Evolutionary conservation across 345 rosid species (phyloP).

Genomic region (Corchorus capsularis): DNA sequence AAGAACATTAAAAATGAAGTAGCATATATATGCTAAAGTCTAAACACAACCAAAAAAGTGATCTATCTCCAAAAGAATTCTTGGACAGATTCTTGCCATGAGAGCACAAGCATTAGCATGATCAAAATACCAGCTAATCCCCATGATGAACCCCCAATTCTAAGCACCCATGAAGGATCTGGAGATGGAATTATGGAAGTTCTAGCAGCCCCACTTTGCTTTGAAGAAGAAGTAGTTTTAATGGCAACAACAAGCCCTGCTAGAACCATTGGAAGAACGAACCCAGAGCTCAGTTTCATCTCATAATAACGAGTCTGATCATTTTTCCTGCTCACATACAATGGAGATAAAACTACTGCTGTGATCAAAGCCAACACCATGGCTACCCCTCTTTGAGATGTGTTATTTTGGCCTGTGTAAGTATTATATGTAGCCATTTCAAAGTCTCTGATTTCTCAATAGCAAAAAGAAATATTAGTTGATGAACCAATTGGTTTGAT

Average conservation of each 20-base stretch:
- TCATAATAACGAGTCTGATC: constrained; percentile 32
- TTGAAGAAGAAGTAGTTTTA: constrained; percentile 33
- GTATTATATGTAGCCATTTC: constrained; percentile 33
- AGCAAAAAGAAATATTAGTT: background rate
- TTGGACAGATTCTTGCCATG: constrained; percentile 62
- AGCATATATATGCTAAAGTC: background rate
- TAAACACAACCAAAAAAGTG: background rate
- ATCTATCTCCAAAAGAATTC: constrained; percentile 29
- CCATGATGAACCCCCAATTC: constrained; percentile 64
- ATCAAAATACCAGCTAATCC: constrained; percentile 58
- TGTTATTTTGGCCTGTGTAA: constrained; percentile 21
- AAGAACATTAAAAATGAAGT: background rate
- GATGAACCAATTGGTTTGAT: background rate
- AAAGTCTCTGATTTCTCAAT: background rate
- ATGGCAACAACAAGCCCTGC: constrained; percentile 61
- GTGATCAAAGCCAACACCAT: constrained; percentile 58
- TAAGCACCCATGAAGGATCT: constrained; percentile 55
- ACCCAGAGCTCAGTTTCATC: constrained; percentile 43
- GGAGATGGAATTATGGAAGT: constrained; percentile 34
- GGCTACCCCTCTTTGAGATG: constrained; percentile 57
- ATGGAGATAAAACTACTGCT: constrained; percentile 52
- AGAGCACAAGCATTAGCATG: constrained; percentile 56
- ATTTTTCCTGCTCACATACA: constrained; percentile 33
- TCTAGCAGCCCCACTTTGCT: constrained; percentile 19
- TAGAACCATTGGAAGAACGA: constrained; percentile 58